Evolutionary conservation across 2,329 filamentous ascomycete genomes (phyloP), one percentile per base, ranked within the genome.

Genomic region (Paecilomyces variotii): DNA sequence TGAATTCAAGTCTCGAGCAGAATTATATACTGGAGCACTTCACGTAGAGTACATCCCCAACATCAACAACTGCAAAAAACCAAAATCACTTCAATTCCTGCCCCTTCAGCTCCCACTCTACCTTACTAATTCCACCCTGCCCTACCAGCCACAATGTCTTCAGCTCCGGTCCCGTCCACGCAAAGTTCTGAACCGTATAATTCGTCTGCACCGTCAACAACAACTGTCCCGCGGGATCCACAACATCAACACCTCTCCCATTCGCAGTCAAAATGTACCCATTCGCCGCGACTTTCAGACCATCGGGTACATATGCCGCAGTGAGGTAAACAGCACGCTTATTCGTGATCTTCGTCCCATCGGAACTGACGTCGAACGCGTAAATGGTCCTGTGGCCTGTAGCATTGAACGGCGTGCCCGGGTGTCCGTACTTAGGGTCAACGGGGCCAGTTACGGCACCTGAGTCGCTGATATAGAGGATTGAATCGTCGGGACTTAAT

Each of bases 391-490:
- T 56, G 58, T 59, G 59, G 53, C 68, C 61, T 5, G 70, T 70
- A 52, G 70, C 62, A 61, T 74, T 73, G 57, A 67, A 72, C 0
- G 62, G 58, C 24, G 60, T 59, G 19, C 65, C 68, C 4, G 66
- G 67, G 24, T 67, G 61, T 32, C 68, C 65, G 26, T 63, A 59
- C 26, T 60, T 63, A 2, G 59, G 63, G 34, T 63, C 64, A 14
- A 63, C 59, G 57, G 65, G 65, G 51, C 59, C 63, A 62, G 63
- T 64, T 10, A 63, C 62, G 24, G 67, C 63, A n/a, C 61, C 66
- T 4, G 76, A 78, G 61, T 80, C 78, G 53, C 72, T 72, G 19
- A 81, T 74, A 59, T 80, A 80, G 14, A 80, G 62, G 4, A 72
- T 74, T 45, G 74, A 75, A 25, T 71, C 63, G 57, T 79, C 76